phyloP scores from a whole-genome alignment of 495 filamentous ascomycete species.

The Hyaloscypha finlandica region DNA sequence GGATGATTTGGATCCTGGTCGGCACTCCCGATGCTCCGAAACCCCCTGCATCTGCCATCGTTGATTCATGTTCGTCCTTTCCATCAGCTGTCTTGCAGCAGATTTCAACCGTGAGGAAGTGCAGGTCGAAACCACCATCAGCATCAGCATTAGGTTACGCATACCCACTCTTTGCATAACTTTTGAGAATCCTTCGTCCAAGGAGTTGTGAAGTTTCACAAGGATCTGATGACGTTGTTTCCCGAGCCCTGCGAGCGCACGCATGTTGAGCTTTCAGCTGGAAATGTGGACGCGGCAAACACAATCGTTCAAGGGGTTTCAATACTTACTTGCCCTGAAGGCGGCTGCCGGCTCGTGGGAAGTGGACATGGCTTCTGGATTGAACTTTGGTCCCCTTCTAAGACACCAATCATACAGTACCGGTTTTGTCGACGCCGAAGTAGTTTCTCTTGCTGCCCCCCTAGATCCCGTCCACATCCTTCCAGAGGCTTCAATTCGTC shows the following conservation, averaged over 20 bases:
- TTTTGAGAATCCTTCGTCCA: background rate
- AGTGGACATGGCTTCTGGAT: background rate
- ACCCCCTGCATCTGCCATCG: background rate
- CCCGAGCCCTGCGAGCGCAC: background rate
- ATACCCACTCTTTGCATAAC: too few species aligned
- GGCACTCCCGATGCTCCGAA: background rate
- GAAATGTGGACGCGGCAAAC: background rate
- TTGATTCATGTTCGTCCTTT: too few species aligned
- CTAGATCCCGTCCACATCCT: background rate
- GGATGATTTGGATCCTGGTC: background rate
- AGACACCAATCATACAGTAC: background rate
- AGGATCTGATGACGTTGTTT: background rate
- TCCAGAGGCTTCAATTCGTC: background rate
- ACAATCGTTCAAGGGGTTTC: background rate
- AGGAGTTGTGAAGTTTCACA: too few species aligned
- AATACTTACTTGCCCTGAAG: background rate
- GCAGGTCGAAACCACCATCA: background rate
- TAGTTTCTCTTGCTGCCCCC: background rate
- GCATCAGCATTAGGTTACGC: background rate
- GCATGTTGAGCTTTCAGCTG: background rate
- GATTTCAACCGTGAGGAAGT: too few species aligned
- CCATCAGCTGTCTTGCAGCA: too few species aligned
- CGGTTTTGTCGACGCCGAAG: background rate
- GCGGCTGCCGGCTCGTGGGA: background rate
- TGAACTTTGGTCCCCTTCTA: background rate